Evolutionary conservation across 345 rosid species (phyloP).

Genomic region (Erucastrum elatum): DNA sequence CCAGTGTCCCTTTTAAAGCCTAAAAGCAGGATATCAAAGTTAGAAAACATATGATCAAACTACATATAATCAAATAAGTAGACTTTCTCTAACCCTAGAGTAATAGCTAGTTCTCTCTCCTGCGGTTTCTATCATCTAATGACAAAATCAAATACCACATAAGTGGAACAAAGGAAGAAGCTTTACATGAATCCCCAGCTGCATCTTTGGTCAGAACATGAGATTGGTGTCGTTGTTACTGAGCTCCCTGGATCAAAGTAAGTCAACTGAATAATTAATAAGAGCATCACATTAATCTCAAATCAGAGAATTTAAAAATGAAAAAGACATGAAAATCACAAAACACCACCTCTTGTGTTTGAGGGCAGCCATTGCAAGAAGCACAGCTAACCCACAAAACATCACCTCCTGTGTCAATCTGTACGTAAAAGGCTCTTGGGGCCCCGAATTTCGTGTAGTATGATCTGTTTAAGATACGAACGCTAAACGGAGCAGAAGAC

Average conservation of each 20-base stretch:
- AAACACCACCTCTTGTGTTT: no score
- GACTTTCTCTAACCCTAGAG: conserved; percentile 54
- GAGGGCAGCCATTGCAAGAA: no score
- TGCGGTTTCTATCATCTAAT: conserved; percentile 85
- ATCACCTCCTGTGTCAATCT: no score
- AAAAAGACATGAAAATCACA: no score
- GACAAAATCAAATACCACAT: background rate
- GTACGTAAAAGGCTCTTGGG: no score
- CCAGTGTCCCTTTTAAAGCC: conserved; percentile 78
- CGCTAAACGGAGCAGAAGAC: background rate
- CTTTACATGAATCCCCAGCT: conserved; percentile 18
- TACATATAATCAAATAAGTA: background rate
- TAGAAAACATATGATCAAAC: conserved; percentile 25
- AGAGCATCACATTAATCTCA: background rate
- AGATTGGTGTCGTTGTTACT: conserved; percentile 54
- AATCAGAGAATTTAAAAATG: background rate
- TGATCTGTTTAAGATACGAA: background rate
- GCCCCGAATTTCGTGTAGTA: no score
- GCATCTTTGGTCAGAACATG: conserved; percentile 79
- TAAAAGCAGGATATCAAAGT: conserved; percentile 29
- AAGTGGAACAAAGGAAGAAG: background rate
- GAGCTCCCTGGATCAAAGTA: conserved; percentile 80
- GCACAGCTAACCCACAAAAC: no score
- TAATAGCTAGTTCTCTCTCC: conserved; percentile 71
- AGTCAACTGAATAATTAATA: conserved; percentile 68